Evolutionary conservation across 352 stramenopile species (phyloP), one percentile per base, ranked within the genome.

Genomic region (Pythium plurisporium): DNA sequence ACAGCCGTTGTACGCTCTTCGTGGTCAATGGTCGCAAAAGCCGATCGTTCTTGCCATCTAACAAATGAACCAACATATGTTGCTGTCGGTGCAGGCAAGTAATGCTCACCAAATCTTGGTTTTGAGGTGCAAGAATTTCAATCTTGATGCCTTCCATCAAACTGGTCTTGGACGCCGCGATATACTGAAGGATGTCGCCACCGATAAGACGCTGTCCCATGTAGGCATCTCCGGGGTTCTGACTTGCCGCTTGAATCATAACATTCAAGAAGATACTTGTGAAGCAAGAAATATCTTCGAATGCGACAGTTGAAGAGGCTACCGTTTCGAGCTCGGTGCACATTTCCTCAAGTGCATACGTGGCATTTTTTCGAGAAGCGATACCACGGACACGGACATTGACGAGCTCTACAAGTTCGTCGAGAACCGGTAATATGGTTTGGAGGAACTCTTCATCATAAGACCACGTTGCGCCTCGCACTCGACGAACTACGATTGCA

Each of bases 391-490:
- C 61, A 1, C 78, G 72, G 2, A 62, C 3, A 45, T 88, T 88
- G 30, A 85, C 63, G 15, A 66, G 49, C 2, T 20, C 10, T n/a
- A 87, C 70, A 0, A 88, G 34, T 11, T 66, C 59, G 29, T 87
- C 75, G 19, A 88, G 51, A 19, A 63, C 42, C 4, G 74, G 72
- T 10, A 86, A 12, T 15, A 88, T 41, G 3, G 55, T 65, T 1
- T 53, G 26, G 3, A 93, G 34, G 23, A 90, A 80, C 6, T 89
- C 78, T 19, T 76, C 38, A 36, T 89, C 80, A 41, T 86, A 87
- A 14, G 38, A 42, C 80, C 80, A 91, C 2, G 69, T 73, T 8
- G 70, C 73, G 0, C 72, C 70, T 7, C 49, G 49, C 1, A 87
- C 71, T 4, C 82, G 69, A 2, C 65, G 77, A 26, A 93, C 33